Percentiles rank a stretch among this genome's conserved stretches.
phyloP scores from a whole-genome alignment of 768 basidiomycete genomes.

The Hygrophorus russula region DNA sequence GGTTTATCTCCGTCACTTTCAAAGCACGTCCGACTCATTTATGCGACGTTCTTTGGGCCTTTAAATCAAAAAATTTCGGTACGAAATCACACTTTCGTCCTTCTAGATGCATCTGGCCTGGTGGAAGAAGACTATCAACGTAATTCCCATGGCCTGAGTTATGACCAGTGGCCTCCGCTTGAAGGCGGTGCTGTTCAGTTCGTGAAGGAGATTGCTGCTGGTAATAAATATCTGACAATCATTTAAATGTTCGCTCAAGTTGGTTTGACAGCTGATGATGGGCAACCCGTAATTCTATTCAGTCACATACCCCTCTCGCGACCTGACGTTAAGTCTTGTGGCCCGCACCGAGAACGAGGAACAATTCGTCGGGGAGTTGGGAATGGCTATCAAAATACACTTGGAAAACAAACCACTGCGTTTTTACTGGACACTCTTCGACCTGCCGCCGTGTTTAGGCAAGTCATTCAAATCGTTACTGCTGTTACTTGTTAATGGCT shows the following conservation, averaged over 20 bases:
- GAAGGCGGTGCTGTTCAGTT: slow-evolving; percentile 44
- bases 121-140: slow-evolving; percentile 64
- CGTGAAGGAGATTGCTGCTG: slow-evolving; percentile 18
- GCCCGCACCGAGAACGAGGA: slow-evolving; percentile 69
- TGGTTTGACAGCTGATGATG: slow-evolving; percentile 44
- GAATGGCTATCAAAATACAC: slow-evolving; percentile 74
- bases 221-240: slow-evolving; percentile 1
- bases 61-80: slow-evolving; percentile 52
- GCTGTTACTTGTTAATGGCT: slow-evolving; percentile 32
- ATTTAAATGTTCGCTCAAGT: slow-evolving; percentile 71
- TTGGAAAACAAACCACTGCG: slow-evolving; percentile 51
- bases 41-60: slow-evolving; percentile 62
- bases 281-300: slow-evolving; percentile 52
- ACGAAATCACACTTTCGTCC: slow-evolving; percentile 60
- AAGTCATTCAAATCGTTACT: slow-evolving; percentile 12
- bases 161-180: slow-evolving; percentile 36
- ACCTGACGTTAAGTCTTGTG: slow-evolving; percentile 61
- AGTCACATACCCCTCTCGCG: slow-evolving; percentile 86
- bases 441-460: slow-evolving; percentile 74
- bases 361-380: slow-evolving; percentile 67
- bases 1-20: slow-evolving; percentile 36
- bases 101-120: slow-evolving; percentile 65
- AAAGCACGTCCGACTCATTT: slow-evolving; percentile 40
- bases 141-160: slow-evolving; percentile 24
- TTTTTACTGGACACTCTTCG: slow-evolving; percentile 55